phyloP scores from a whole-genome alignment of 306 rosid species.

The Dalbergia cochinchinensis region DNA sequence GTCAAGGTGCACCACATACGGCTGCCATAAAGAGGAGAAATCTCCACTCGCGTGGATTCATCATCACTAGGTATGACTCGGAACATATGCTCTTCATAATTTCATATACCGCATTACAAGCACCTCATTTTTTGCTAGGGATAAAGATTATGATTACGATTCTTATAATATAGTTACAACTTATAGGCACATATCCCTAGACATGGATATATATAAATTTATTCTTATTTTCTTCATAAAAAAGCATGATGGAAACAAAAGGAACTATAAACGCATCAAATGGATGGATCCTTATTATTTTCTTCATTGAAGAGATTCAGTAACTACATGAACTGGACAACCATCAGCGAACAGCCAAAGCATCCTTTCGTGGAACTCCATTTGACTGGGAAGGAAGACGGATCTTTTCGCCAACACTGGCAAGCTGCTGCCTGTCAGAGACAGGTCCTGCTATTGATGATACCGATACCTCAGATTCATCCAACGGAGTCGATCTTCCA shows the following conservation, averaged over 20 bases:
- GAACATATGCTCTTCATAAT: no score
- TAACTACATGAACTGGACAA: background rate
- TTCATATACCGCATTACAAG: no score
- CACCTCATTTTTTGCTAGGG: no score
- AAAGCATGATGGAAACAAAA: conserved; percentile 20
- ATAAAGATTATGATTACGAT: background rate
- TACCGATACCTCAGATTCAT: conserved; percentile 46
- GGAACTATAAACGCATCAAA: conserved; percentile 26
- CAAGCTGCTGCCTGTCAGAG: conserved; percentile 50
- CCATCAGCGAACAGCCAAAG: conserved; percentile 53
- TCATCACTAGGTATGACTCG: no score
- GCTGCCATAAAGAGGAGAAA: no score
- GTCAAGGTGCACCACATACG: no score
- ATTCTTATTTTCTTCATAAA: conserved; percentile 1
- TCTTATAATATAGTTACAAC: background rate
- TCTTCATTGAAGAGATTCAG: conserved; percentile 21
- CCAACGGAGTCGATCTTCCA: conserved; percentile 78
- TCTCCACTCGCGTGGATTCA: no score
- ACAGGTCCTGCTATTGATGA: conserved; percentile 35
- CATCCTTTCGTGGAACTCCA: conserved; percentile 46
- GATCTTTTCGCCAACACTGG: conserved; percentile 44
- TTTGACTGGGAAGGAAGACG: conserved; percentile 37
- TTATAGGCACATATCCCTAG: conserved; percentile 7
- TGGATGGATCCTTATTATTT: conserved; percentile 35
- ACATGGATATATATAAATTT: background rate